Percentiles rank a stretch among this genome's conserved stretches.
Evolutionary conservation across 2,329 filamentous ascomycete genomes (phyloP).

Genomic region (Cladophialophora immunda): DNA sequence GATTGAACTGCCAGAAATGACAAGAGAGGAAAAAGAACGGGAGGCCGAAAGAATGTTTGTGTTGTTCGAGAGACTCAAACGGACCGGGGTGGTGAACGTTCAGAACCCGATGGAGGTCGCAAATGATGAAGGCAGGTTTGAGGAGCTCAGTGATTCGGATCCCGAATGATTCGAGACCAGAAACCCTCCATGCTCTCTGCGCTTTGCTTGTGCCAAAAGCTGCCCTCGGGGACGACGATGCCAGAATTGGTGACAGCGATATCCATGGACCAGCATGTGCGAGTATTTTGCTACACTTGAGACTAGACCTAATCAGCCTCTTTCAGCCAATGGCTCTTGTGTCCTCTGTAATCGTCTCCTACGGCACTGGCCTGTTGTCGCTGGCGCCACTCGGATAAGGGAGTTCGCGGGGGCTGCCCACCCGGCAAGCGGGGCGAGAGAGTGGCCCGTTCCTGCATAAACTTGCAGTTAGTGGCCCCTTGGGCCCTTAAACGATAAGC

Average conservation of each 20-base stretch:
- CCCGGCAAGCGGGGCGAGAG: neutral
- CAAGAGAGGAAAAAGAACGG: conserved; percentile 86
- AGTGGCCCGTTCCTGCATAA: conserved; percentile 17
- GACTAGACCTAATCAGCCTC: too few species aligned
- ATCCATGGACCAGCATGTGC: too few species aligned
- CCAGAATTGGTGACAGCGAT: too few species aligned
- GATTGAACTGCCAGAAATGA: conserved; percentile 75
- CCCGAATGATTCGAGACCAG: conserved; percentile 9
- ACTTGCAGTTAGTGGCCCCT: neutral
- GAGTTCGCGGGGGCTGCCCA: conserved; percentile 8
- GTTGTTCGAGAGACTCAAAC: conserved; percentile 84
- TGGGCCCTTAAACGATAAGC: conserved; percentile 20
- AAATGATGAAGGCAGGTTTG: conserved; percentile 72
- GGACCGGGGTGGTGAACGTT: conserved; percentile 78
- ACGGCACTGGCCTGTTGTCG: conserved; percentile 3
- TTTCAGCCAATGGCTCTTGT: too few species aligned
- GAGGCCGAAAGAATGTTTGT: conserved; percentile 92
- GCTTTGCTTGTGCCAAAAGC: neutral
- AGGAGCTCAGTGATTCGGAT: conserved; percentile 48
- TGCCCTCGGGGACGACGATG: neutral
- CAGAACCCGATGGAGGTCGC: conserved; percentile 81
- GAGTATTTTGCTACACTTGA: too few species aligned
- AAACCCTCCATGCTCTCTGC: neutral
- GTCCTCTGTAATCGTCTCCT: neutral
- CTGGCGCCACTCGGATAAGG: conserved; percentile 38